Base-by-base conservation (phyloP, 805 yeast genomes). In the Brettanomyces anomalus region DNA sequence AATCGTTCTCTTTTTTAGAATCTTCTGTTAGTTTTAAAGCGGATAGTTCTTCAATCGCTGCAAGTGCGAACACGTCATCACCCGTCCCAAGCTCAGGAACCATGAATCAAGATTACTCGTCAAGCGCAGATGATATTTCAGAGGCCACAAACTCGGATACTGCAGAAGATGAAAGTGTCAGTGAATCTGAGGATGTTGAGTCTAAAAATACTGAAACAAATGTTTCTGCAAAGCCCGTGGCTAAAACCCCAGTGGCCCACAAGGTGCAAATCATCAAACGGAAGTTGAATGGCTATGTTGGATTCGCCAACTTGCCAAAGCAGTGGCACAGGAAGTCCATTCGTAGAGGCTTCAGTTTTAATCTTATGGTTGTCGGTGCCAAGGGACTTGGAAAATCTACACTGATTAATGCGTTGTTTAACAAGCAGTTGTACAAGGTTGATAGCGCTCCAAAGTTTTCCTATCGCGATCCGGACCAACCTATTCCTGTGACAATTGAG, bases 261-360 rank as follows among this genome's bases (percentile, higher is more conserved):
- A 32, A 39, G 17, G 33, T 39, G 16, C 41, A 36, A 18, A 70
- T 87, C 48, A 76, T 86, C 55, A 80, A 82, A 53, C 81, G 95
- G 54, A 87, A 87, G 60, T 77, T 90, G 54, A 85, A 81, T 53
- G 90, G 95, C 3, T 89, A 84, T 60, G 98, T 93, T 44, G 98
- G 98, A 5, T 93, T 93, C 67, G 95, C 97, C 52, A 93, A 89
- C 66, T 73, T 93, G 58, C 98, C 98, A 46, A 93, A 89, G 60
- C 98, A 93, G 70, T 93, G 97, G 96, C 97, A 93, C 68, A 80
- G 96, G 66, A 87, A 85, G 65, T 82, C 95, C 2, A 77, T 87
- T 48, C 81, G 84, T 64, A 76, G 85, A 58, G 98, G 98, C 13
- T 93, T 93, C 72, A 76, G 72, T 54, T 76, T 93, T 60, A 93